Percentiles rank a stretch among this genome's conserved stretches.
phyloP scores from a whole-genome alignment of 805 yeast species.

The Zygoascus ofunaensis region DNA sequence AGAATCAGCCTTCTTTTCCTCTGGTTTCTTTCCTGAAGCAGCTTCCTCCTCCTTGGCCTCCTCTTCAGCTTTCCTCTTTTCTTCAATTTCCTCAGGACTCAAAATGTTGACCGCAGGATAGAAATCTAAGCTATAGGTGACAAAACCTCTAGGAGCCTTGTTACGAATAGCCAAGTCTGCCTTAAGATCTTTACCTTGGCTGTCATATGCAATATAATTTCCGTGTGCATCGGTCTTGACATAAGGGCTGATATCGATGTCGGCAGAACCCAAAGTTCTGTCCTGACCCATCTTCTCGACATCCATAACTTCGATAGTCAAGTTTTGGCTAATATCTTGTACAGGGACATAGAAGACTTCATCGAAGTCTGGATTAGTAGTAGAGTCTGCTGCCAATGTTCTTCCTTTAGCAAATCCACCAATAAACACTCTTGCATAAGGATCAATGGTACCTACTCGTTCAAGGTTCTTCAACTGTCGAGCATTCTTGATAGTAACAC shows the following conservation, averaged over 20 bases:
- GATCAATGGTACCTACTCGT: conserved; percentile 84
- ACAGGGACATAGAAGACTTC: conserved; percentile 76
- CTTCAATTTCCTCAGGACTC: conserved; percentile 62
- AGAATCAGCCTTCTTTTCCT: conserved; percentile 17
- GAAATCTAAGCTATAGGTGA: conserved; percentile 68
- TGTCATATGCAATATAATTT: conserved; percentile 30
- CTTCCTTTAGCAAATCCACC: conserved; percentile 72
- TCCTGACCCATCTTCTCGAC: conserved; percentile 71
- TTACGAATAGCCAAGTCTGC: conserved; percentile 57
- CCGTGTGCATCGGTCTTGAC: conserved; percentile 57
- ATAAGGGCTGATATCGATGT: conserved; percentile 55
- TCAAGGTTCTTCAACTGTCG: conserved; percentile 74
- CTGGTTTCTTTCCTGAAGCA: conserved; percentile 19
- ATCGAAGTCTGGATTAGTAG: conserved; percentile 76
- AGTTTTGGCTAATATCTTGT: conserved; percentile 69
- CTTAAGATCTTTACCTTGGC: conserved; percentile 41
- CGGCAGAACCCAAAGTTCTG: conserved; percentile 78
- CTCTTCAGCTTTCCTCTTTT: conserved; percentile 32
- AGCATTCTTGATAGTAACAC: conserved; percentile 61
- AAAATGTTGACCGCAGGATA: conserved; percentile 77
- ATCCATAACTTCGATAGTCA: conserved; percentile 89
- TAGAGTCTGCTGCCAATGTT: conserved; percentile 57
- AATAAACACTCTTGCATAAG: conserved; percentile 71
- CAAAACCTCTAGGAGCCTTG: conserved; percentile 76
- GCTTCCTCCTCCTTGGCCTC: conserved; percentile 16